Percentiles rank a stretch among this genome's conserved stretches.
phyloP scores from a whole-genome alignment of 345 rosid genomes.

The Euphorbia tirucalli region DNA sequence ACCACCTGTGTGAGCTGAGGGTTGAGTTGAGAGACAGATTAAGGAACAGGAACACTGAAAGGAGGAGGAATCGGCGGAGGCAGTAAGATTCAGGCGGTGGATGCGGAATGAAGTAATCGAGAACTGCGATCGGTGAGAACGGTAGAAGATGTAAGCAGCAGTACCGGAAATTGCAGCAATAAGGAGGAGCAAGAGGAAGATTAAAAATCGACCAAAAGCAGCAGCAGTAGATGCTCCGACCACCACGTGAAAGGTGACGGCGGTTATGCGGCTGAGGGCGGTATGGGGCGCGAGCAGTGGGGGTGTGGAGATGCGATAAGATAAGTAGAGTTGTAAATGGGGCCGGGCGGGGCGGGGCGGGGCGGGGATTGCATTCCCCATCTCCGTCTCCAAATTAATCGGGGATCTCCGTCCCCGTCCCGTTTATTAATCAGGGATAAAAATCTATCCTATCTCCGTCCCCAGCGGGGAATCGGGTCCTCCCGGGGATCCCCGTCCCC shows the following conservation, averaged over 20 bases:
- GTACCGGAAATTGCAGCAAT: constrained; percentile 64
- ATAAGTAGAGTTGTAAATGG: too few relatives aligned
- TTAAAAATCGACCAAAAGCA: constrained; percentile 81
- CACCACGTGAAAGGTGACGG: constrained; percentile 50
- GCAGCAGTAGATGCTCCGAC: constrained; percentile 70
- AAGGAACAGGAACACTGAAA: too few relatives aligned
- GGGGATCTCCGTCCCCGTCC: too few relatives aligned
- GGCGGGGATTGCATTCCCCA: too few relatives aligned
- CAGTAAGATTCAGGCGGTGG: constrained; percentile 63
- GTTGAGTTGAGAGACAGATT: too few relatives aligned
- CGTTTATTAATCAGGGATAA: too few relatives aligned
- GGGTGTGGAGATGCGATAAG: constrained; percentile 55
- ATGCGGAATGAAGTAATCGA: constrained; percentile 65
- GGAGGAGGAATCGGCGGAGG: constrained; percentile 60
- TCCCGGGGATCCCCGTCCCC: too few relatives aligned
- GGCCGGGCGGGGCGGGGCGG: too few relatives aligned
- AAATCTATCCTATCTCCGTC: too few relatives aligned
- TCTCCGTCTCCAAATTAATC: too few relatives aligned
- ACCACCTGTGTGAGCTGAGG: too few relatives aligned
- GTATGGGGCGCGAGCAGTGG: constrained; percentile 55
- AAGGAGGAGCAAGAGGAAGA: constrained; percentile 57
- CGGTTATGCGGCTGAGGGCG: constrained; percentile 35
- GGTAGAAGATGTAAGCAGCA: constrained; percentile 73
- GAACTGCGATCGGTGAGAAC: constrained; percentile 69
- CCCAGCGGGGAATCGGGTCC: too few relatives aligned